Evolutionary conservation across 2,329 filamentous ascomycete genomes (phyloP).

Genomic region (Ascochyta lentis): DNA sequence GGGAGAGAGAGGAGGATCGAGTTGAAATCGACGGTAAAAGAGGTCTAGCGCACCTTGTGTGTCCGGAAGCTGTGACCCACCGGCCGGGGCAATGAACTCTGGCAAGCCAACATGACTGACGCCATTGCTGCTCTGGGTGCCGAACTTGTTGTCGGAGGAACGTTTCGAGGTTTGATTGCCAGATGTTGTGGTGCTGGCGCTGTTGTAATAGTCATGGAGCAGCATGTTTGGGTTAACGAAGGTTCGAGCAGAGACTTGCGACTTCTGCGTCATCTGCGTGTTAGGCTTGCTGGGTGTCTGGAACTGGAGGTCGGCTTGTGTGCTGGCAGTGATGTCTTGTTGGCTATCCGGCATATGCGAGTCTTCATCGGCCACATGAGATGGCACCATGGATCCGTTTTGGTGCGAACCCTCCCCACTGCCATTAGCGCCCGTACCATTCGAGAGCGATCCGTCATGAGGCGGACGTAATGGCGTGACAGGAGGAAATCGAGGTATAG

Average conservation of each 20-base stretch:
- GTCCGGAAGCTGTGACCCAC: slow-evolving; percentile 68
- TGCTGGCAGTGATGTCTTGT: slow-evolving; percentile 46
- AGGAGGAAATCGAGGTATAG: slow-evolving; percentile 60
- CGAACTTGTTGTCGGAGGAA: slow-evolving; percentile 74
- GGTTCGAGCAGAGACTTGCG: slow-evolving; percentile 69
- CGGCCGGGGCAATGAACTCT: slow-evolving; percentile 61
- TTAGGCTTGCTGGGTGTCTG: slow-evolving; percentile 42
- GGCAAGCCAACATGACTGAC: slow-evolving; percentile 57
- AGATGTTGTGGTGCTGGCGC: slow-evolving; percentile 84
- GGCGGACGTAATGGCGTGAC: slow-evolving; percentile 47
- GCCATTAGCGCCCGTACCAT: slow-evolving; percentile 57
- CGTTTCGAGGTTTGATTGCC: slow-evolving; percentile 81
- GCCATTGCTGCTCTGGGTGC: slow-evolving; percentile 76
- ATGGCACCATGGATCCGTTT: slow-evolving; percentile 53
- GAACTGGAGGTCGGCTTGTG: slow-evolving; percentile 39
- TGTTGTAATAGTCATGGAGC: slow-evolving; percentile 73
- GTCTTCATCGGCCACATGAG: slow-evolving; percentile 49
- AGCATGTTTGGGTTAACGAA: slow-evolving; percentile 65
- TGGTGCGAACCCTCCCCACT: slow-evolving; percentile 42
- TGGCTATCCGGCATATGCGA: slow-evolving; percentile 55
- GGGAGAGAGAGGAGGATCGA: slow-evolving; percentile 17
- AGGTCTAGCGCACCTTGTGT: slow-evolving; percentile 62
- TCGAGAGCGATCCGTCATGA: slow-evolving; percentile 64
- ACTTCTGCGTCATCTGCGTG: slow-evolving; percentile 59
- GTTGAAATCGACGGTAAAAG: slow-evolving; percentile 22